Base-by-base conservation (phyloP, 176 grass and related monocot species). In the Thalia dealbata region DNA sequence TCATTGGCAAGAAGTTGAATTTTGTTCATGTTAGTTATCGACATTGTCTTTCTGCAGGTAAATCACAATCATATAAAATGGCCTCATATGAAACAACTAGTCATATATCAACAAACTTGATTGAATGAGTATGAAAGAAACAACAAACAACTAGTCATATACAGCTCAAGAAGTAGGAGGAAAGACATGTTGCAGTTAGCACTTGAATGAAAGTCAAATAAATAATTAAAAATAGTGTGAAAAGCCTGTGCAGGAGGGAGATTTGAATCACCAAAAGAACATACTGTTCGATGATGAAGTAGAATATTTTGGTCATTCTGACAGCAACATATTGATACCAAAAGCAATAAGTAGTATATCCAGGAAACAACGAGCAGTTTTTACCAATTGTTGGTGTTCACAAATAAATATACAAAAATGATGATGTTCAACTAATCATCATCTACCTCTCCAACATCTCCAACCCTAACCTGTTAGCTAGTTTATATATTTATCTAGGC, bases 1-100 rank as follows among this genome's bases (percentile, higher is more conserved):
- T 91, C 88, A 73, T 96, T 96, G 50, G 92, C 88, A 81, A 96
- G 75, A 78, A 96, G 86, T 61, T 96, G 92, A 81, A 96, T 75
- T 79, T 79, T 96, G 86, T 79, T 96, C 92, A 9, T 88, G 86
- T 69, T 96, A 86, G 64, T 96, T 96, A 67, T 70, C 78, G 24
- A 96, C 92, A 79, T 87, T 96, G 64, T 82, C 92, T 81, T 91
- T 81, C 92, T 96, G 78, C 82, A 81, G 77, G 55, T 50, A 75
- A 38, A 44, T 67, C 41, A n/a, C 67, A 59, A 60, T 44, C 50
- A 43, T 30, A 30, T n/a, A 30, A 64, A 64, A 18, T 15, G 2
- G 13, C 25, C 26, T 15, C n/a, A 30, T 21, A 7, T n/a, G 18
- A 1, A 67, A 67, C 32, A 67, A 41, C 42, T 41, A 67, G 16